A percentile compares a stretch with the other conserved stretches of the same genome.
Conservation (phyloP, 208 protist species). For the Spongospora subterranea region DNA sequence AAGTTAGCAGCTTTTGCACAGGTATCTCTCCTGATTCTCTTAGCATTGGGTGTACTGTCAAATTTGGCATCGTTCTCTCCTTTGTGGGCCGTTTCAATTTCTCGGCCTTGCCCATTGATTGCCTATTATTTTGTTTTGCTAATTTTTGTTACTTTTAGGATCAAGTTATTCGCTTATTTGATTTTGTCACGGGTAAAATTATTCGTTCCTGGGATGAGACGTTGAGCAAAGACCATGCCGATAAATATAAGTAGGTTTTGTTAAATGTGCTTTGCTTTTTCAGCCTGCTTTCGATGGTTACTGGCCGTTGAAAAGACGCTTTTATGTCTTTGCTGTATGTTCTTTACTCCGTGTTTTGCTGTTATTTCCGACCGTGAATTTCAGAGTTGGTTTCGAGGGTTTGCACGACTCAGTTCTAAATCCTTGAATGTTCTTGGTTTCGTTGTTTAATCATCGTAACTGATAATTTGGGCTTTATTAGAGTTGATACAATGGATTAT, state of each 20-base stretch:
- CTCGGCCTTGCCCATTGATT: background rate
- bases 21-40: background rate
- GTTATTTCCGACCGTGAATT: too few relatives aligned
- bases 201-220: conserved; percentile 79
- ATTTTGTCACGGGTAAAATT: conserved; percentile 77
- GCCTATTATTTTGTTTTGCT: conserved; percentile 13
- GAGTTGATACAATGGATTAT: conserved; percentile 83
- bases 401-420: background rate
- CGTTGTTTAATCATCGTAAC: too few relatives aligned
- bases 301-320: too few relatives aligned
- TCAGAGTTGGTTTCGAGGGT: too few relatives aligned
- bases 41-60: background rate
- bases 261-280: conserved; percentile 75
- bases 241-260: conserved; percentile 36
- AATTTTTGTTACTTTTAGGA: conserved; percentile 57
- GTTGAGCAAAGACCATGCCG: conserved; percentile 54
- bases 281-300: background rate
- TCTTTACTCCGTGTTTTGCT: too few relatives aligned
- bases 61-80: too few relatives aligned
- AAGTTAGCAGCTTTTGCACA: conserved; percentile 70
- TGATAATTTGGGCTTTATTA: background rate
- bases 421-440: background rate
- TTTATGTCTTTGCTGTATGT: too few relatives aligned
- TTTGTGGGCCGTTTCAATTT: conserved; percentile 68
- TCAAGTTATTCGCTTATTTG: conserved; percentile 71